A percentile compares a stretch with the other conserved stretches of the same genome.
Conservation (phyloP, 768 basidiomycete species). For the Tephrocybe sp. region DNA sequence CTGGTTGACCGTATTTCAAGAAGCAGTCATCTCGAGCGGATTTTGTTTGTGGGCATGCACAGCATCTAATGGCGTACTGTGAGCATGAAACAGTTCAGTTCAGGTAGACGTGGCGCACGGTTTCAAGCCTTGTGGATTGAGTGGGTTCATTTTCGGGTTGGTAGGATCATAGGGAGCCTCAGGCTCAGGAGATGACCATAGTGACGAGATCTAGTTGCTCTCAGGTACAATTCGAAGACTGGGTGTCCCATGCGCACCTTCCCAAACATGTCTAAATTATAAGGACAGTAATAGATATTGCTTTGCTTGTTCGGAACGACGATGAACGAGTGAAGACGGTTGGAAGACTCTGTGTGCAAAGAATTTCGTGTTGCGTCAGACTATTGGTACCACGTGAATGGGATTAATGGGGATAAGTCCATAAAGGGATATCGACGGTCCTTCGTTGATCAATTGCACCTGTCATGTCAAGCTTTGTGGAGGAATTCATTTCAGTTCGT, state of each 20-base stretch:
- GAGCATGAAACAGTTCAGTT: background rate
- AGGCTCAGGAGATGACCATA: constrained; percentile 47
- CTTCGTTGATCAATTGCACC: background rate
- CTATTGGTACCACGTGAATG: background rate
- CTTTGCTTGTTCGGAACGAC: background rate
- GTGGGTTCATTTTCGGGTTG: constrained; percentile 77
- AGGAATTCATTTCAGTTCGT: background rate
- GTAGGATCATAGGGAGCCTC: constrained; percentile 63
- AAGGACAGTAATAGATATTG: background rate
- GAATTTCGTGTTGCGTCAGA: background rate
- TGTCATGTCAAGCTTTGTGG: background rate
- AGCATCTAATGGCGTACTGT: constrained; percentile 60
- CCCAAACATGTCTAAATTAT: constrained; percentile 35
- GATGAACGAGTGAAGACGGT: background rate
- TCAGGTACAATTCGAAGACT: background rate
- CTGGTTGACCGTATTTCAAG: constrained; percentile 61
- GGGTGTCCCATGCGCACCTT: constrained; percentile 27
- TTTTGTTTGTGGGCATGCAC: constrained; percentile 94
- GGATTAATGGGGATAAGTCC: background rate
- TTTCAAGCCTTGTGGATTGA: constrained; percentile 94
- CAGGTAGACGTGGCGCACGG: constrained; percentile 63
- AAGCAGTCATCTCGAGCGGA: constrained; percentile 93
- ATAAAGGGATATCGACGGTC: background rate
- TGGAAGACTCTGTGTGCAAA: background rate
- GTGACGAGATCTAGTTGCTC: constrained; percentile 42